These are phyloP conservation scores for Alternaria sp. DNA, from an alignment of 2,329 filamentous ascomycete genomes.

Conservation along the genomic window DNA sequence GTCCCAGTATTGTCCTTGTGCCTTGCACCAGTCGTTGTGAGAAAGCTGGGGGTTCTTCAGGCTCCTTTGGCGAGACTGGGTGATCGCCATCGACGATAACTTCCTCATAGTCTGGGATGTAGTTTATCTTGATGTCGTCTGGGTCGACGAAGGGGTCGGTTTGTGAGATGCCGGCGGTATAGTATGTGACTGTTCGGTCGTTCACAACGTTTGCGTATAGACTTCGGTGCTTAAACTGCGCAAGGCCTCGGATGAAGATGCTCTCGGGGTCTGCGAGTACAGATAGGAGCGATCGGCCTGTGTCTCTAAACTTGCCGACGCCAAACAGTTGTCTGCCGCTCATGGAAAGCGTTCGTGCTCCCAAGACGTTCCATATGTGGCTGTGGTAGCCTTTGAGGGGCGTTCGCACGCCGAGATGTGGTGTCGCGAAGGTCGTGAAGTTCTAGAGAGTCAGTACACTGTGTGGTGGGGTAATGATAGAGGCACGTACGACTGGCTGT, in stretches of 20 bases:
- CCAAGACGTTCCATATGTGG: constrained; percentile 77
- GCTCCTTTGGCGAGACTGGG: constrained; percentile 64
- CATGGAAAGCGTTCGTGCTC: constrained; percentile 79
- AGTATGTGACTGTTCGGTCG: constrained; percentile 82
- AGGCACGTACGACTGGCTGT: constrained; percentile 75
- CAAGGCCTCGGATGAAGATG: constrained; percentile 84
- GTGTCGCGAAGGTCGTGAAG: constrained; percentile 91
- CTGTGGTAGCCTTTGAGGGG: constrained; percentile 55
- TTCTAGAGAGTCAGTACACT: constrained; percentile 64
- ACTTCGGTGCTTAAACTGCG: constrained; percentile 77
- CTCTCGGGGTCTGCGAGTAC: constrained; percentile 84
- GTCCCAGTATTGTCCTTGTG: constrained; percentile 56
- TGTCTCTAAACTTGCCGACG: constrained; percentile 85
- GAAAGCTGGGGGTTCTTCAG: constrained; percentile 45
- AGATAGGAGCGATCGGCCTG: constrained; percentile 79
- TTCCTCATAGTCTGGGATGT: constrained; percentile 75
- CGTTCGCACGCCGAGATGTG: constrained; percentile 67
- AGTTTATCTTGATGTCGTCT: constrained; percentile 75
- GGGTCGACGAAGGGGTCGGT: constrained; percentile 79
- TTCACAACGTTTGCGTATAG: constrained; percentile 90
- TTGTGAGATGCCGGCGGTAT: constrained; percentile 80
- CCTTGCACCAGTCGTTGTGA: constrained; percentile 47
- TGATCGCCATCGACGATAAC: constrained; percentile 76
- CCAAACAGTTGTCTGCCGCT: constrained; percentile 89
- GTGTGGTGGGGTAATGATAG: not conserved